Evolutionary conservation across 2,329 filamentous ascomycete species (phyloP), one percentile per base, ranked within the genome.

Genomic region (Exophiala calicioides): DNA sequence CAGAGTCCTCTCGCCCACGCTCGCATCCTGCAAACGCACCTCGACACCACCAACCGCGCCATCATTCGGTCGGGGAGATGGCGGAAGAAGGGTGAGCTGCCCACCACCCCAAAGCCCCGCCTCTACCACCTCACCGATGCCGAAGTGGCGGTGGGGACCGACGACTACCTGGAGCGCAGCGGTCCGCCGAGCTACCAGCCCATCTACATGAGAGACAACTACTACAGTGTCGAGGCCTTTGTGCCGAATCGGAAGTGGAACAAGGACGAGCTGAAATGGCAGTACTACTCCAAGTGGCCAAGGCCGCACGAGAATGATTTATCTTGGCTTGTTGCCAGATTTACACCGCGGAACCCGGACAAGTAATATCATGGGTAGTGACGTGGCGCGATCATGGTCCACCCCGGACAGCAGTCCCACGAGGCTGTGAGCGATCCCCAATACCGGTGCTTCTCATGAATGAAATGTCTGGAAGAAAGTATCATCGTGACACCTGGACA

Each of bases 211-310:
- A 37, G 57, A 19, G 57, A 59, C 34, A 57, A 59, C 31, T 59
- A 59, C 32, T 59, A 59, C 35, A 47, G 36, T 10, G 26, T 56
- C 16, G 57, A 58, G 33, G 57, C 55, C 3, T 59, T 54, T 34
- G 37, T 58, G 19, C 57, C 57, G 5, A 57, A 58, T 24, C 50
- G 57, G 13, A 59, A 59, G 36, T 59, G 55, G 50, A 53, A 52
- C n/a, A 50, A 42, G 20, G 55, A 56, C 9, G 47, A 44, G 13
- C 49, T 52, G 35, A 33, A 26, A 16, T 59, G 57, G 57, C 33
- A 50, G 7, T 58, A 59, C 40, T 59, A 59, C 15, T 43, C 52
- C 7, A 52, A 55, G 24, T 55, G 54, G 47, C 56, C 56, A 3
- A 46, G 29, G n/a, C 55, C 50, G 13, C 57, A 59, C 37, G 55